phyloP scores from a whole-genome alignment of 139 green algal genomes.

The Pycnococcus provasolii region DNA sequence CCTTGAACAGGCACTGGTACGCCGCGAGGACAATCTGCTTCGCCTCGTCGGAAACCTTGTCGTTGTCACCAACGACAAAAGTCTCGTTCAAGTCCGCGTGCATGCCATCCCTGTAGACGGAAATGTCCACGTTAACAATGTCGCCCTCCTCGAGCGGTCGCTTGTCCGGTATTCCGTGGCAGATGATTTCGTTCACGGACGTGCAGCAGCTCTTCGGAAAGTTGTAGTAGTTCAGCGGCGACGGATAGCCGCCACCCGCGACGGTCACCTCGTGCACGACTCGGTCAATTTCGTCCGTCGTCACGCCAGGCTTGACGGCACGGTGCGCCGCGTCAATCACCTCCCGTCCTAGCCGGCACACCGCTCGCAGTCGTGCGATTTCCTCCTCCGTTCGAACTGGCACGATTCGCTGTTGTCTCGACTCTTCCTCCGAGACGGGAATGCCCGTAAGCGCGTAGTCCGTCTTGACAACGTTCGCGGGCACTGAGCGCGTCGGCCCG shows the following conservation, averaged over 20 bases:
- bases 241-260: slow-evolving; percentile 68
- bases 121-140: slow-evolving; percentile 96
- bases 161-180: slow-evolving; percentile 92
- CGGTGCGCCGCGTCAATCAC: slow-evolving; percentile 69
- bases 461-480: background rate
- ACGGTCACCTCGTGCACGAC: slow-evolving; percentile 75
- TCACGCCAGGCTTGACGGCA: slow-evolving; percentile 61
- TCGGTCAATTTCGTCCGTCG: slow-evolving; percentile 91
- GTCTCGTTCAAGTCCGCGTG: slow-evolving; percentile 97
- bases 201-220: slow-evolving; percentile 96
- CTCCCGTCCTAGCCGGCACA: slow-evolving; percentile 55
- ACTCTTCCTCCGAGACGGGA: slow-evolving; percentile 57
- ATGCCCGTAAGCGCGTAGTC: slow-evolving; percentile 41
- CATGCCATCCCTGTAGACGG: slow-evolving; percentile 71
- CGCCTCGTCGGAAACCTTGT: slow-evolving; percentile 38
- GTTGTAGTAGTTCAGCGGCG: slow-evolving; percentile 82
- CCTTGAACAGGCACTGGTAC: slow-evolving; percentile 63
- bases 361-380: slow-evolving; percentile 56
- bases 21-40: slow-evolving; percentile 67
- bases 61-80: slow-evolving; percentile 64
- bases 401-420: slow-evolving; percentile 51
- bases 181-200: slow-evolving; percentile 96
- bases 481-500: background rate
- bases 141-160: slow-evolving; percentile 80
- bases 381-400: slow-evolving; percentile 41